phyloP scores from a whole-genome alignment of 2,329 filamentous ascomycete species.

The Mollisiaceae sp. region DNA sequence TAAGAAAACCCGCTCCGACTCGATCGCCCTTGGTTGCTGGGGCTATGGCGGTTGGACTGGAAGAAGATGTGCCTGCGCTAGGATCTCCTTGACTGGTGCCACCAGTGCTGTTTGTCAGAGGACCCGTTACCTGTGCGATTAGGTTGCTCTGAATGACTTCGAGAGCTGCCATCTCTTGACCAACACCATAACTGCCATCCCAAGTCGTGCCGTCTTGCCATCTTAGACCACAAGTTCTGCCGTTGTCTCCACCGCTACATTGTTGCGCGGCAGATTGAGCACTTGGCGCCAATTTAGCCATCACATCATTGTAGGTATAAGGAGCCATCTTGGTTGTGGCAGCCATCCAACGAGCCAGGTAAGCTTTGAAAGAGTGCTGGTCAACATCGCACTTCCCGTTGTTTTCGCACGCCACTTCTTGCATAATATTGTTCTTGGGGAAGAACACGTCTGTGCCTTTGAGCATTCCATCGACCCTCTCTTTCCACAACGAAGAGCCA shows the following conservation, averaged over 20 bases:
- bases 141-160: conserved; percentile 60
- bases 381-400: conserved; percentile 65
- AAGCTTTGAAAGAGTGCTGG: conserved; percentile 68
- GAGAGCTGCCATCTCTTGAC: conserved; percentile 63
- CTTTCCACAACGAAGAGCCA: conserved; percentile 58
- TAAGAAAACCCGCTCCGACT: conserved; percentile 72
- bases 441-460: conserved; percentile 61
- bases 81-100: conserved; percentile 58
- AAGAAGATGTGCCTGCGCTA: conserved; percentile 31
- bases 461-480: conserved; percentile 61
- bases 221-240: conserved; percentile 68
- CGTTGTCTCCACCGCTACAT: conserved; percentile 62
- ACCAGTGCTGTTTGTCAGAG: conserved; percentile 57
- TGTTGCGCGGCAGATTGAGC: conserved; percentile 65
- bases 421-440: conserved; percentile 62
- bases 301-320: conserved; percentile 55
- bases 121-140: conserved; percentile 50
- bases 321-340: conserved; percentile 62
- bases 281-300: conserved; percentile 57
- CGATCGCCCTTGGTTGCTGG: conserved; percentile 59
- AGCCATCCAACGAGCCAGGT: conserved; percentile 63
- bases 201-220: conserved; percentile 56
- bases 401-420: conserved; percentile 68
- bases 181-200: conserved; percentile 53
- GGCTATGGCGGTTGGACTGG: not conserved